phyloP scores from a whole-genome alignment of 495 filamentous ascomycete species.

The Penicillium waksmanii region DNA sequence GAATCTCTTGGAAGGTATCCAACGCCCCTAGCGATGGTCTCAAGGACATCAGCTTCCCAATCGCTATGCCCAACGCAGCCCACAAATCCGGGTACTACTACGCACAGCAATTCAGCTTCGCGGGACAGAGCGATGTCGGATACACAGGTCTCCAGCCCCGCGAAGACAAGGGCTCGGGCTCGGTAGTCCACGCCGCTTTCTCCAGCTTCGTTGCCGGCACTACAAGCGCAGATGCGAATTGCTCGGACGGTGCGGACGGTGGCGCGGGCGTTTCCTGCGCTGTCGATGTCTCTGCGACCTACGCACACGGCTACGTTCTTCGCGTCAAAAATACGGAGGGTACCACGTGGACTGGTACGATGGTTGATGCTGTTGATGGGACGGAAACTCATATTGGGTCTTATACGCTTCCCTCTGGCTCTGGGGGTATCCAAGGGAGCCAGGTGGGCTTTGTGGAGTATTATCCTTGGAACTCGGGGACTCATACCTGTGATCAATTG shows the following conservation, averaged over 20 bases:
- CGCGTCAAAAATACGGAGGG: slow-evolving; percentile 28
- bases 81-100: slow-evolving; percentile 32
- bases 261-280: slow-evolving; percentile 33
- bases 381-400: slow-evolving; percentile 27
- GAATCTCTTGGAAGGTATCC: slow-evolving; percentile 22
- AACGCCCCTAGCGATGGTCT: slow-evolving; percentile 20
- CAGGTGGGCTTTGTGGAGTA: slow-evolving; percentile 37
- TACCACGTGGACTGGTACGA: slow-evolving; percentile 32
- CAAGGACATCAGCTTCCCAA: slow-evolving; percentile 33
- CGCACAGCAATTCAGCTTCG: slow-evolving; percentile 35
- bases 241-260: slow-evolving; percentile 33
- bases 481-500: slow-evolving; percentile 25
- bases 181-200: slow-evolving; percentile 35
- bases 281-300: slow-evolving; percentile 24
- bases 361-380: slow-evolving; percentile 27
- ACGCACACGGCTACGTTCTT: slow-evolving; percentile 22
- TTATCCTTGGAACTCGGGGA: slow-evolving; percentile 28
- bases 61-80: slow-evolving; percentile 28
- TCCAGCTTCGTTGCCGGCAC: slow-evolving; percentile 34
- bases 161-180: slow-evolving; percentile 9
- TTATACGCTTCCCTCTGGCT: slow-evolving; percentile 27
- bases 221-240: slow-evolving; percentile 25
- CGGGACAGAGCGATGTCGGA: slow-evolving; percentile 23
- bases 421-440: slow-evolving; percentile 21
- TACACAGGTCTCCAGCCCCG: slow-evolving; percentile 37